These are phyloP conservation scores for Colletotrichum lentis DNA, from an alignment of 2,329 filamentous ascomycete genomes.

Conservation along the genomic window DNA sequence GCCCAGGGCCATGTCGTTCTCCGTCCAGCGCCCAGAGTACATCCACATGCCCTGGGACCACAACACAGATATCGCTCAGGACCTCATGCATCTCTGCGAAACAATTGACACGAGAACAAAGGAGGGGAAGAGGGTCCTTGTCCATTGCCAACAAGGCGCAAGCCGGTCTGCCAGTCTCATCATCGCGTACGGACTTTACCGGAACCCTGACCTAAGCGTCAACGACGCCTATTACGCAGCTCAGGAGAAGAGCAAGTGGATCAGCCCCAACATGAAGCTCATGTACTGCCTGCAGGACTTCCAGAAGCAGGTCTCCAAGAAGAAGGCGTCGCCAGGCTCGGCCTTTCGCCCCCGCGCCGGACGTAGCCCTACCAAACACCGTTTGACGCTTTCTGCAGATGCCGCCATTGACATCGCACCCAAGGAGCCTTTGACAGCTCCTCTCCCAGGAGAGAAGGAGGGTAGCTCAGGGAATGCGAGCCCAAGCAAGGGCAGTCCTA, in stretches of 20 bases:
- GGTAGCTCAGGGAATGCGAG: constrained; percentile 52
- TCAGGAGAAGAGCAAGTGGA: constrained; percentile 84
- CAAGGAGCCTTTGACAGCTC: constrained; percentile 67
- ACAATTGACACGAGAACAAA: constrained; percentile 76
- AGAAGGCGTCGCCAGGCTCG: constrained; percentile 55
- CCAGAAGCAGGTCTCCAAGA: constrained; percentile 68
- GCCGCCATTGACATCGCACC: constrained; percentile 58
- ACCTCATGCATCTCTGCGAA: constrained; percentile 78
- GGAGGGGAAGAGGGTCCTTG: constrained; percentile 78
- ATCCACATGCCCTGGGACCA: constrained; percentile 90
- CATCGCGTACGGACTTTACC: constrained; percentile 84
- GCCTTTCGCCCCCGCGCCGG: constrained; percentile 60
- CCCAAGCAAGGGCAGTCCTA: constrained; percentile 53
- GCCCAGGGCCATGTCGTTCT: constrained; percentile 59
- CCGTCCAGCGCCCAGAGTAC: constrained; percentile 73
- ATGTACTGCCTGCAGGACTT: constrained; percentile 91
- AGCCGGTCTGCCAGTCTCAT: constrained; percentile 86
- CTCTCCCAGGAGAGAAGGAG: constrained; percentile 62
- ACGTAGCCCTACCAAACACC: constrained; percentile 67
- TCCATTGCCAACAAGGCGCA: constrained; percentile 88
- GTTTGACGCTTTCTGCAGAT: constrained; percentile 67
- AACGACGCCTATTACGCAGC: constrained; percentile 85
- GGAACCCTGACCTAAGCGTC: constrained; percentile 77
- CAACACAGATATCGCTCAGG: constrained; percentile 83
- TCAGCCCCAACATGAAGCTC: constrained; percentile 89